These are phyloP conservation scores for Hypoxylon sp. DNA, from an alignment of 2,329 filamentous ascomycete genomes.

Conservation along the genomic window DNA sequence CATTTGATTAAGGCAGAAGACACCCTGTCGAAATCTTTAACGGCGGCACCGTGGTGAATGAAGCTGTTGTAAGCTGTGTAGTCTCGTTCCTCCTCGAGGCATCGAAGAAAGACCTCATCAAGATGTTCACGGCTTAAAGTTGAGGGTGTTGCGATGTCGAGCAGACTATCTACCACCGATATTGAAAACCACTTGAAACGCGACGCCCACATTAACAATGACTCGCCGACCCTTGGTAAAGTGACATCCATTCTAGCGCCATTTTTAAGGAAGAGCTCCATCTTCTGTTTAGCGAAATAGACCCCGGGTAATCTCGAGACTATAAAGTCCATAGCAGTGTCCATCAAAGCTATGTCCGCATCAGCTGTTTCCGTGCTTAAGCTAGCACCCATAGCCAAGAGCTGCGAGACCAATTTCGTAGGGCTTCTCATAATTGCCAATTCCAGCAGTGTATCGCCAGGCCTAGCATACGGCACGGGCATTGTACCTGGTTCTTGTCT, in stretches of 20 bases:
- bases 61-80: neutral
- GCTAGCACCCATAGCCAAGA: constrained; percentile 2
- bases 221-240: neutral
- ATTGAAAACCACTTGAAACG: too few relatives aligned
- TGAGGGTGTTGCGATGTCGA: neutral
- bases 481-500: too few relatives aligned
- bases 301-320: neutral
- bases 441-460: constrained; percentile 1
- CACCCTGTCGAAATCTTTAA: neutral
- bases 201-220: neutral
- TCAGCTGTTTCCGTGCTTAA: neutral
- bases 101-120: neutral
- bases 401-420: neutral
- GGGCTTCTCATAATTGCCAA: neutral
- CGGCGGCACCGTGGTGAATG: neutral
- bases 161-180: neutral
- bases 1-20: neutral
- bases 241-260: constrained; percentile 7
- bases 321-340: neutral
- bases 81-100: neutral
- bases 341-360: neutral
- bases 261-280: neutral
- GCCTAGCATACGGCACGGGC: too few relatives aligned
- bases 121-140: neutral
- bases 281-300: neutral